These are phyloP conservation scores for Lepidium africanum DNA, from an alignment of 345 rosid species.

Conservation along the genomic window DNA sequence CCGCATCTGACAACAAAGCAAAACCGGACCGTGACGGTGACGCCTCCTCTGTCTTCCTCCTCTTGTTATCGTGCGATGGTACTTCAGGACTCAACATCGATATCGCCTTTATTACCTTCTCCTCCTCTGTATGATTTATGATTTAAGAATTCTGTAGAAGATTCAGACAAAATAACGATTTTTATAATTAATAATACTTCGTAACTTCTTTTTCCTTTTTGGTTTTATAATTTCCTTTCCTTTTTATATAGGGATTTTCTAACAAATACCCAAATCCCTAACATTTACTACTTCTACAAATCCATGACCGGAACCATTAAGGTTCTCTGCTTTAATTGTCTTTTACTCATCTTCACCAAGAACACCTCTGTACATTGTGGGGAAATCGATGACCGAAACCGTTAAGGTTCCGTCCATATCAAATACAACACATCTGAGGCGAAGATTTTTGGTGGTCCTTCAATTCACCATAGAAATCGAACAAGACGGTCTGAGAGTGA, in stretches of 20 bases:
- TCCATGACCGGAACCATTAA: too few species aligned
- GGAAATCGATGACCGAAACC: conserved; percentile 84
- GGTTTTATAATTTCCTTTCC: too few species aligned
- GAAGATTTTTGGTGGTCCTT: conserved; percentile 28
- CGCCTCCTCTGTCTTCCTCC: background rate
- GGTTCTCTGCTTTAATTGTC: conserved; percentile 56
- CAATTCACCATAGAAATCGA: conserved; percentile 17
- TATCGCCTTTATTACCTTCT: too few species aligned
- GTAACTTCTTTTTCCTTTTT: too few species aligned
- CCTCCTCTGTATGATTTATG: too few species aligned
- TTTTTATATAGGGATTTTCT: too few species aligned
- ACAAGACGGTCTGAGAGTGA: conserved; percentile 20
- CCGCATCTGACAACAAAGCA: background rate
- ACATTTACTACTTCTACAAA: too few species aligned
- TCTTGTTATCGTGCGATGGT: background rate
- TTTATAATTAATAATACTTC: too few species aligned
- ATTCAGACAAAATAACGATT: too few species aligned
- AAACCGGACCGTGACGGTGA: background rate
- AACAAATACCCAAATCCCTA: too few species aligned
- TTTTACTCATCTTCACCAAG: conserved; percentile 73
- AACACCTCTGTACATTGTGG: conserved; percentile 78
- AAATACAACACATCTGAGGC: conserved; percentile 58
- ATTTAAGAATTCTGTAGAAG: too few species aligned
- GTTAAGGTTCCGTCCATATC: conserved; percentile 93
- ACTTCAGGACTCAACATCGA: too few species aligned